Evolutionary conservation across 2,329 filamentous ascomycete species (phyloP).

Genomic region (Pyrenophora seminiperda): DNA sequence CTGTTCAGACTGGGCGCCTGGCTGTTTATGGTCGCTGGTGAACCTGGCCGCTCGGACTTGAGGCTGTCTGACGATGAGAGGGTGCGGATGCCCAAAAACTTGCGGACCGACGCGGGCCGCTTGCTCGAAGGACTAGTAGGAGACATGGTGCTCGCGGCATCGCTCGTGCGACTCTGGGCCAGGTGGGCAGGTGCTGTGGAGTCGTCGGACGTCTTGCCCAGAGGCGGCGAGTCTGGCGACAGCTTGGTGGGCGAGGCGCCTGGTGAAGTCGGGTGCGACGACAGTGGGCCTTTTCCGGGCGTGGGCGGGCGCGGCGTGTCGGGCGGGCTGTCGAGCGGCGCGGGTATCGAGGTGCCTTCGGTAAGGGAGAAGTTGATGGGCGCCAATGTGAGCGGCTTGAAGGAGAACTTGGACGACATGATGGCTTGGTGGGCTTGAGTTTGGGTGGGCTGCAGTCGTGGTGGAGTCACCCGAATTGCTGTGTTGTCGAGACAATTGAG

Average conservation of each 20-base stretch:
- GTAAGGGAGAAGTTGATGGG: constrained; percentile 52
- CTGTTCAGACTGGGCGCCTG: constrained; percentile 37
- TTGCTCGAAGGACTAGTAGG: constrained; percentile 40
- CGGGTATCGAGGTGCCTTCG: constrained; percentile 50
- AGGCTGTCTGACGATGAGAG: constrained; percentile 46
- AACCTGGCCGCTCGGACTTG: constrained; percentile 44
- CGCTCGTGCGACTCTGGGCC: constrained; percentile 34
- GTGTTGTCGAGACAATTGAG: constrained; percentile 21
- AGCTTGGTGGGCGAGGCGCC: constrained; percentile 25
- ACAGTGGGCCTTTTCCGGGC: constrained; percentile 47
- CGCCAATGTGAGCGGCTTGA: constrained; percentile 45
- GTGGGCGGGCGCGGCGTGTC: constrained; percentile 47
- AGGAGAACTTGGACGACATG: constrained; percentile 39
- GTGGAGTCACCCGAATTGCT: constrained; percentile 13
- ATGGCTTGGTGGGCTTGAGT: constrained; percentile 10
- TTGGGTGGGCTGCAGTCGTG: constrained; percentile 1
- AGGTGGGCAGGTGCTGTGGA: constrained; percentile 21
- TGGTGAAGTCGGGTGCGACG: constrained; percentile 48
- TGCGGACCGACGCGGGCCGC: constrained; percentile 49
- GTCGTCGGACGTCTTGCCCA: constrained; percentile 26
- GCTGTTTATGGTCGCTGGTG: constrained; percentile 43
- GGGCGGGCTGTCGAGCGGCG: constrained; percentile 48
- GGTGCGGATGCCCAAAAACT: constrained; percentile 48
- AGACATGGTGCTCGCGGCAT: constrained; percentile 38
- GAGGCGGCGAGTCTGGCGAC: constrained; percentile 23